Evolutionary conservation across 2,329 filamentous ascomycete genomes (phyloP), one percentile per base, ranked within the genome.

Genomic region (Trematosphaeria pertusa): DNA sequence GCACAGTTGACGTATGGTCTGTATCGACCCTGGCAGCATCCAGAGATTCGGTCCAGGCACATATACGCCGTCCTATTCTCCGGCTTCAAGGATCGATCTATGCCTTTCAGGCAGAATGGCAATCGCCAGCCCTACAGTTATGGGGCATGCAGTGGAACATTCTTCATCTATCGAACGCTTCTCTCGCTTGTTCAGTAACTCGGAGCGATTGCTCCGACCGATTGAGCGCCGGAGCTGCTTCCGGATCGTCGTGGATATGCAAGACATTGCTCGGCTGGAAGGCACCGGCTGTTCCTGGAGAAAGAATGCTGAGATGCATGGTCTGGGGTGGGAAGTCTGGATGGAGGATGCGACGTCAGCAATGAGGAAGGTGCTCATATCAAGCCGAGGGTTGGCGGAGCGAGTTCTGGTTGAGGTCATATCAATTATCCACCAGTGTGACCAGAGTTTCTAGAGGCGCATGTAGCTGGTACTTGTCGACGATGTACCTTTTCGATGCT

Each of bases 371-470:
- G 10, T 33, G 31, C 9, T 33, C 15, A 17, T 17, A 33, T 33
- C 31, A 28, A 28, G 12, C 12, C 12, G 24, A 28, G 12, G 24
- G 10, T 24, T 5, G 19, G 10, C 19, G 35, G 10, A 22, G 35
- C 5, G 15, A 8, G 4, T 37, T 14, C 9, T 6, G 7, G 21
- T 26, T 14, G 3, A 28, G 21, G 15, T 19, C 21, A 22, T 22
- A 19, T 30, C 17, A 20, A 17, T 34, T 33, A n/a, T 42, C 39
- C 39, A 35, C 39, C 30, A 42, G 39, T 42, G 39, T 3, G 7
- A 18, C 14, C 12, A 28, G 28, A 37, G 19, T 7, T 14, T 7
- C 18, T 14, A 8, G 28, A 38, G 17, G 19, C 6, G n/a, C 18
- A 19, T 45, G 42, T 38, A 37, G 4, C 12, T n/a, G 31, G 31